Evolutionary conservation across 108 stramenopile genomes (phyloP).

Genomic region (Nitzschia sp.): DNA sequence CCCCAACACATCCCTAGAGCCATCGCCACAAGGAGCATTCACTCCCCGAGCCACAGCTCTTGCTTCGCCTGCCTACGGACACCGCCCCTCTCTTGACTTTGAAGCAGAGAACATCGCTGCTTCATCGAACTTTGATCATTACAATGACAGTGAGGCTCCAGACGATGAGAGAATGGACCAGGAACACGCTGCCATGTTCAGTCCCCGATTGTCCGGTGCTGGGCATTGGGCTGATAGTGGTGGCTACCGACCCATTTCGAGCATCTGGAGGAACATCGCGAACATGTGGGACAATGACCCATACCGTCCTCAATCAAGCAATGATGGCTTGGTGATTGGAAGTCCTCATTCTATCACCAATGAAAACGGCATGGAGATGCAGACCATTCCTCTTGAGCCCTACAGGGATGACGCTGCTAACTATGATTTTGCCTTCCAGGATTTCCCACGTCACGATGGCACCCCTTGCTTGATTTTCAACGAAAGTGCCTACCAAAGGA

Average conservation of each 20-base stretch:
- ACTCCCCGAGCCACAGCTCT: not conserved
- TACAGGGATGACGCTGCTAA: constrained; percentile 15
- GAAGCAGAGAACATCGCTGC: constrained; percentile 1
- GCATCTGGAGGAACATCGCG: constrained; percentile 23
- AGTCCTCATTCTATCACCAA: not conserved
- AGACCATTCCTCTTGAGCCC: constrained; percentile 1
- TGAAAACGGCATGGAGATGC: constrained; percentile 11
- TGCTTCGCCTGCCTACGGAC: not conserved
- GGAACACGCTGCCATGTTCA: not conserved
- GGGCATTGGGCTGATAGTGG: not conserved
- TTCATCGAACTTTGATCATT: constrained; percentile 5
- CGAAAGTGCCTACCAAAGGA: constrained; percentile 4
- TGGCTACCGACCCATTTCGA: constrained; percentile 23
- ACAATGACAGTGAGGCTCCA: not conserved
- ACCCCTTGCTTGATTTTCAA: constrained; percentile 66
- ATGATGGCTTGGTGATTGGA: constrained; percentile 4
- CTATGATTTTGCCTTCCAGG: constrained; percentile 53
- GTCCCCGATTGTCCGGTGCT: not conserved
- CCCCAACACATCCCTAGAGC: not conserved
- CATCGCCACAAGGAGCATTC: constrained; percentile 9
- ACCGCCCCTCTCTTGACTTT: not conserved
- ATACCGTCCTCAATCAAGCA: not conserved
- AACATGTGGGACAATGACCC: constrained; percentile 15
- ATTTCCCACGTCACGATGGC: constrained; percentile 67
- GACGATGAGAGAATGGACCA: not conserved